phyloP scores from a whole-genome alignment of 78 protist species.

The Isochrysis galbana region DNA sequence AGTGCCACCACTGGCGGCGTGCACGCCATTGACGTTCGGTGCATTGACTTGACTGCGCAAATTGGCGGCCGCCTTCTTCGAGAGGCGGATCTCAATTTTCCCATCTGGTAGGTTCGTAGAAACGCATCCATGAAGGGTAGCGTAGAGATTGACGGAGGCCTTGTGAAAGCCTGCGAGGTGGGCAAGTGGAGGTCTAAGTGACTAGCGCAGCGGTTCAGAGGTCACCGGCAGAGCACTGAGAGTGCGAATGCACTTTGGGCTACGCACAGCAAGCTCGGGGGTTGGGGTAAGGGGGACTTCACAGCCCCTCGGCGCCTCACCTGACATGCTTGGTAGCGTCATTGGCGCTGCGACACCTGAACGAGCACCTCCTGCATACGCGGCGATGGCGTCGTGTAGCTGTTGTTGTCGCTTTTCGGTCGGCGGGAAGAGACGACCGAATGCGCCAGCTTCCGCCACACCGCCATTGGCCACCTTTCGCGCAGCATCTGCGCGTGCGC shows the following conservation, averaged over 20 bases:
- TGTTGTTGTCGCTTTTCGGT: too few relatives aligned
- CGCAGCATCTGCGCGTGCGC: neutral
- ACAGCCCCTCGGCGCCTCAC: too few relatives aligned
- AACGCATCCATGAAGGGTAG: neutral
- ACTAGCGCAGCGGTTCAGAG: too few relatives aligned
- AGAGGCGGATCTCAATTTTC: neutral
- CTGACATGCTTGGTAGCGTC: neutral
- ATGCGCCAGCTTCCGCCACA: neutral
- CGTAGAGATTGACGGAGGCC: neutral
- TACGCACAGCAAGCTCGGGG: too few relatives aligned
- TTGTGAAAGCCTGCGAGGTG: too few relatives aligned
- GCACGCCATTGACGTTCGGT: neutral
- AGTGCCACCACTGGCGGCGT: neutral
- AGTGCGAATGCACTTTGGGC: too few relatives aligned
- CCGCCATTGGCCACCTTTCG: neutral
- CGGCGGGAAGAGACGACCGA: slow-evolving; percentile 6
- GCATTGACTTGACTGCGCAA: too few relatives aligned
- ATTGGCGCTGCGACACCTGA: neutral
- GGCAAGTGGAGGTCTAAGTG: too few relatives aligned
- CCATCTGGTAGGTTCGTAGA: neutral
- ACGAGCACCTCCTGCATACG: neutral
- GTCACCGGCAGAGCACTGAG: too few relatives aligned
- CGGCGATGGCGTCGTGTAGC: neutral
- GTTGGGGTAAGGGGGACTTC: too few relatives aligned
- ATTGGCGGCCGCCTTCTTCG: too few relatives aligned